phyloP scores from a whole-genome alignment of 2,329 filamentous ascomycete genomes.

The Chaetoscypha palmicola region DNA sequence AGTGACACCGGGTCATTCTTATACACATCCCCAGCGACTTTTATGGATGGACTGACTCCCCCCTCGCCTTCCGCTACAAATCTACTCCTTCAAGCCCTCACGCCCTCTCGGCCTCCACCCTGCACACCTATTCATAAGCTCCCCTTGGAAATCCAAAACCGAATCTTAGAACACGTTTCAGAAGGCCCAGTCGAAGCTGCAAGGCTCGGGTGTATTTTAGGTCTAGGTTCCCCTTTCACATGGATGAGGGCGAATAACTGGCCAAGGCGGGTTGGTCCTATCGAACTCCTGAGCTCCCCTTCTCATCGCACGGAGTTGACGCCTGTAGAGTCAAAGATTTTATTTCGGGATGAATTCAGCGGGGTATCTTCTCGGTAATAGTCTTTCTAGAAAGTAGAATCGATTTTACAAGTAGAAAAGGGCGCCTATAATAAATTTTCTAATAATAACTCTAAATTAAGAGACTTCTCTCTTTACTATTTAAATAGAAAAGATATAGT shows the following conservation, averaged over 20 bases:
- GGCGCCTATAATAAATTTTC: no score
- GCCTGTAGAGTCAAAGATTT: conserved; percentile 7
- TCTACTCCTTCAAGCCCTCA: conserved; percentile 9
- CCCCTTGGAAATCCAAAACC: conserved; percentile 12
- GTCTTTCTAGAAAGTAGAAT: background rate
- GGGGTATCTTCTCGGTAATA: conserved; percentile 5
- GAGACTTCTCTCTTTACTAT: no score
- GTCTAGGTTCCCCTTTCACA: conserved; percentile 12
- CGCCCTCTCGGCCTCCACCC: background rate
- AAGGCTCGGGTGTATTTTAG: conserved; percentile 9
- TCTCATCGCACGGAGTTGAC: conserved; percentile 5
- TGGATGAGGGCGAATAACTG: conserved; percentile 7
- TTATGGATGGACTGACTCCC: conserved; percentile 5
- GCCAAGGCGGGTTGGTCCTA: conserved; percentile 2
- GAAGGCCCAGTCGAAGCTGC: conserved; percentile 11
- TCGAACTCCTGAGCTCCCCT: conserved; percentile 1
- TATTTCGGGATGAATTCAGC: conserved; percentile 5
- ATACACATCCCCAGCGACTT: conserved; percentile 8
- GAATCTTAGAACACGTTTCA: conserved; percentile 11
- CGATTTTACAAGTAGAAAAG: no score
- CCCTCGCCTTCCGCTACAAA: conserved; percentile 5
- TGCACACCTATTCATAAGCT: conserved; percentile 5
- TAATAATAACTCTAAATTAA: no score
- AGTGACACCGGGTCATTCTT: conserved; percentile 2
- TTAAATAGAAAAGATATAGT: no score